Conservation (phyloP, 2,329 filamentous ascomycete genomes). For the Mollisiaceae sp. region DNA sequence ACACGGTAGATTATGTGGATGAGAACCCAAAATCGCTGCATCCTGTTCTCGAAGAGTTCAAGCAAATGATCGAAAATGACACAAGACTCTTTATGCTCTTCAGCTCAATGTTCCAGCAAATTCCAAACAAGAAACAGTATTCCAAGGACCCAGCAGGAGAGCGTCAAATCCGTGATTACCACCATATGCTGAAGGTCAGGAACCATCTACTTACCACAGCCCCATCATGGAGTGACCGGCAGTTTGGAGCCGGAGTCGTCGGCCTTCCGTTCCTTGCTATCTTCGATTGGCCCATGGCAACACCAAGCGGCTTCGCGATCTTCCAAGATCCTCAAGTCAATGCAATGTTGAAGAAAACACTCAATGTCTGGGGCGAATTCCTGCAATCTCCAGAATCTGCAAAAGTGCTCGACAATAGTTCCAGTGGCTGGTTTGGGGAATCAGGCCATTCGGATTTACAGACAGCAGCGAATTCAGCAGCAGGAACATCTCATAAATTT, state of each 20-base stretch:
- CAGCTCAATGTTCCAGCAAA: neutral
- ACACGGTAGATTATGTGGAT: slow-evolving; percentile 3
- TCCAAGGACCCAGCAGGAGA: neutral
- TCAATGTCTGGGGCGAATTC: slow-evolving; percentile 3
- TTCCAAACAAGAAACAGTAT: slow-evolving; percentile 1
- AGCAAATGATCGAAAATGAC: neutral
- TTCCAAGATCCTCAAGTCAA: slow-evolving; percentile 8
- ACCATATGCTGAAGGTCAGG: neutral
- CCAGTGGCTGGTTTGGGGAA: slow-evolving; percentile 3
- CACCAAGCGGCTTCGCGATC: neutral
- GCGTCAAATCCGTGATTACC: neutral
- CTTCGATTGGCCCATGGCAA: slow-evolving; percentile 12
- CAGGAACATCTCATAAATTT: slow-evolving; percentile 44
- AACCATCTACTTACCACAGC: slow-evolving; percentile 4
- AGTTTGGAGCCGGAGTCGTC: neutral
- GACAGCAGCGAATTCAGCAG: neutral
- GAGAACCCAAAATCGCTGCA: slow-evolving; percentile 12
- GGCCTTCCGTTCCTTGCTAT: slow-evolving; percentile 3
- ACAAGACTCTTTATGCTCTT: slow-evolving; percentile 1
- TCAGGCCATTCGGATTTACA: neutral
- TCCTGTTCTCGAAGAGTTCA: slow-evolving; percentile 5
- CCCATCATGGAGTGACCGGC: neutral
- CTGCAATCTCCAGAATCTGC: slow-evolving; percentile 1
- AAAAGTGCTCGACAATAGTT: neutral
- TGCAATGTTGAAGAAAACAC: neutral